Conservation (phyloP, 2,329 filamentous ascomycete genomes). For the Parascedosporium putredinis region DNA sequence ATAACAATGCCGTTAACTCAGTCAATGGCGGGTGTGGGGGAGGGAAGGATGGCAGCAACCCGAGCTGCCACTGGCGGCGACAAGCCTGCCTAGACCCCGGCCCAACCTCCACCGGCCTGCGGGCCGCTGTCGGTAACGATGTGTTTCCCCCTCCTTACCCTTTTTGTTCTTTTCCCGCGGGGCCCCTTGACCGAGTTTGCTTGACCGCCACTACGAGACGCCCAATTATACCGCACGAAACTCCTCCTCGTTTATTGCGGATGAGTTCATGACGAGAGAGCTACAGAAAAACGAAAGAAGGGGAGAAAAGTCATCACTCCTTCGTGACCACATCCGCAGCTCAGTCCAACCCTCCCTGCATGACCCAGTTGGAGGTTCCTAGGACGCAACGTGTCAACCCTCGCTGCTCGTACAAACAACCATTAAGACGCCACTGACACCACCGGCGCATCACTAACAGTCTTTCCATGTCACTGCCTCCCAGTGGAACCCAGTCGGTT, state of each 20-base stretch:
- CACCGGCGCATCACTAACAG: neutral
- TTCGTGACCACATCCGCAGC: neutral
- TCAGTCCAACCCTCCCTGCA: neutral
- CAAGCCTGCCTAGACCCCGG: neutral
- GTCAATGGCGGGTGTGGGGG: no score
- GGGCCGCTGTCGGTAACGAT: neutral
- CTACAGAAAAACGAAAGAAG: no score
- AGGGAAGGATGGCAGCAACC: neutral
- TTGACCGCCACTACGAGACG: neutral
- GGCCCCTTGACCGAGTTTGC: neutral
- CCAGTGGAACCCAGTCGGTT: no score
- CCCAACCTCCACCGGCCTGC: neutral
- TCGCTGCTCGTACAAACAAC: neutral
- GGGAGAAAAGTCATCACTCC: neutral
- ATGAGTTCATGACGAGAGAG: no score
- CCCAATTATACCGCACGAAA: neutral
- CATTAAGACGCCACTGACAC: neutral
- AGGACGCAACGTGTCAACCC: neutral
- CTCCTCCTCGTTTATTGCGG: no score
- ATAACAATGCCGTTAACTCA: no score
- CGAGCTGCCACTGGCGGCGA: neutral
- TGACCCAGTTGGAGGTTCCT: neutral
- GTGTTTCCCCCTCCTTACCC: neutral
- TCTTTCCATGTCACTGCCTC: neutral
- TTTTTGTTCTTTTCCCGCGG: no score